phyloP scores from a whole-genome alignment of 148 eudicot species.

The Chenopodium quinoa region DNA sequence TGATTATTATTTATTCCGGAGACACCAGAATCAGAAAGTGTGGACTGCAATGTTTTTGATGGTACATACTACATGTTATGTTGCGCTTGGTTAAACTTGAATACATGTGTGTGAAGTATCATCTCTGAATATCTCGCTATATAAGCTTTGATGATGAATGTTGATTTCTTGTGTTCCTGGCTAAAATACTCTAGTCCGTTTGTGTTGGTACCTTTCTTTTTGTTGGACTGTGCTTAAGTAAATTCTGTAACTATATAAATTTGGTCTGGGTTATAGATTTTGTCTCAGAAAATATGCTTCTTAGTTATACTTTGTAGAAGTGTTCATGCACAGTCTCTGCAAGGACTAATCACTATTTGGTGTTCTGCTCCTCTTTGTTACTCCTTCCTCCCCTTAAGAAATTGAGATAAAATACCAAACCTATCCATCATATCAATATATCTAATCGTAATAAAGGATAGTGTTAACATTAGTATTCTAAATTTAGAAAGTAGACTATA shows the following conservation, averaged over 20 bases:
- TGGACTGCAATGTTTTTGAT: conserved; percentile 85
- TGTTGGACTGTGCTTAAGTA: not conserved
- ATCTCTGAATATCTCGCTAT: not conserved
- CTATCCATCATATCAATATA: not conserved
- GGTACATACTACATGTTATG: conserved; percentile 39
- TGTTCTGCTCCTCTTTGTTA: not conserved
- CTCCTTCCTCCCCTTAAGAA: not conserved
- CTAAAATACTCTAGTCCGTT: not conserved
- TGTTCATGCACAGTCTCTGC: not conserved
- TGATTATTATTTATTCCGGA: conserved; percentile 64
- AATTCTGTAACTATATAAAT: no score
- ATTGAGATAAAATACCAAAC: not conserved
- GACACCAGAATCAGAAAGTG: conserved; percentile 72
- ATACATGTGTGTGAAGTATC: not conserved
- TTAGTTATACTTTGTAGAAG: not conserved
- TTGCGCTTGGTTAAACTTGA: not conserved
- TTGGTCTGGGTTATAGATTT: not conserved
- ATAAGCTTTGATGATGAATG: not conserved
- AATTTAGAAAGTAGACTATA: no score
- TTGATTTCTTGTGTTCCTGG: not conserved
- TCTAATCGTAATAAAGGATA: no score
- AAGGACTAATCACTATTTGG: not conserved
- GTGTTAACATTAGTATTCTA: not conserved
- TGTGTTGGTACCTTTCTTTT: not conserved
- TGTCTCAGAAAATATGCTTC: not conserved